Percentiles rank a stretch among this genome's conserved stretches.
Conservation (phyloP, 345 rosid species). For the Gossypium stocksii region DNA sequence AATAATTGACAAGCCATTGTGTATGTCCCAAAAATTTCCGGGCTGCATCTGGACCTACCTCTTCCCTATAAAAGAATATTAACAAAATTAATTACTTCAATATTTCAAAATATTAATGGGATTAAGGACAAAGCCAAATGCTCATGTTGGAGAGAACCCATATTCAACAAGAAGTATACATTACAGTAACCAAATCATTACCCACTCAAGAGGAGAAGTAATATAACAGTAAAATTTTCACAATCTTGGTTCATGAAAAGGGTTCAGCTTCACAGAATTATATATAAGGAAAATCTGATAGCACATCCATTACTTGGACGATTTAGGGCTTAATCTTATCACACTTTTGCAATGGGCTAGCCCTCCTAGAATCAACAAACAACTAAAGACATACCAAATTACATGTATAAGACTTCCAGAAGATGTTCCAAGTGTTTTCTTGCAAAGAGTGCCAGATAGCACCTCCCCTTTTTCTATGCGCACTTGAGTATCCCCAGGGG, state of each 20-base stretch:
- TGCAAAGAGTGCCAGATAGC: conserved; percentile 92
- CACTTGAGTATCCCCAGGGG: conserved; percentile 90
- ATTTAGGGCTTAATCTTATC: background rate
- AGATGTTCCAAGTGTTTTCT: conserved; percentile 88
- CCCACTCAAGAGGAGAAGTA: background rate
- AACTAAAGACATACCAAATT: conserved; percentile 57
- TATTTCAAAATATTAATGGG: background rate
- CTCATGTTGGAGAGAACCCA: background rate
- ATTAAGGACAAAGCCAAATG: background rate
- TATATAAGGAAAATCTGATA: background rate
- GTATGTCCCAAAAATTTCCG: conserved; percentile 98
- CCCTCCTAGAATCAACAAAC: background rate
- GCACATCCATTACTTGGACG: background rate
- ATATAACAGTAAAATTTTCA: background rate
- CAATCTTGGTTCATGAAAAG: background rate
- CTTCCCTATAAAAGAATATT: conserved; percentile 58
- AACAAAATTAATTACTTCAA: background rate
- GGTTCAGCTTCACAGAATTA: background rate
- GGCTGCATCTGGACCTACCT: conserved; percentile 99
- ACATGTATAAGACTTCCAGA: conserved; percentile 95
- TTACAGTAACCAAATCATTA: background rate
- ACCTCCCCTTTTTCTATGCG: conserved; percentile 93
- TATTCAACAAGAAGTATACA: background rate
- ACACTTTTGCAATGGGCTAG: background rate
- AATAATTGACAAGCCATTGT: conserved; percentile 98